Percentiles rank a stretch among this genome's conserved stretches.
Evolutionary conservation across 2,329 filamentous ascomycete species (phyloP).

Genomic region (Aspergillus alliaceus): DNA sequence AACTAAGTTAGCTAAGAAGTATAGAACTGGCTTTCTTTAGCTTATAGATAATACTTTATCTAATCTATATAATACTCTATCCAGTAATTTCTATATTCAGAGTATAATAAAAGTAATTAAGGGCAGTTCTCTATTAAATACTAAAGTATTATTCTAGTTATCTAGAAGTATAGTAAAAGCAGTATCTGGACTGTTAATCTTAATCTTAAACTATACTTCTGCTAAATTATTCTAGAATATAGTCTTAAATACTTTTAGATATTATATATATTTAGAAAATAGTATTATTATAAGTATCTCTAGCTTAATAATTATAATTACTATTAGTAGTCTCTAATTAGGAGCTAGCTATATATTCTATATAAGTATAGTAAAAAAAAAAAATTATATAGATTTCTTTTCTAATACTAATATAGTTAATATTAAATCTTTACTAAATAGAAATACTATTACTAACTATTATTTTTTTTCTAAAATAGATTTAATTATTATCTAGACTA

Average conservation of each 20-base stretch:
- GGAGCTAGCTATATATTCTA: constrained; percentile 9
- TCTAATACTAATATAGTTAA: constrained; percentile 7
- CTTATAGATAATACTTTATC: constrained; percentile 15
- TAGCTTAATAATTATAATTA: constrained; percentile 13
- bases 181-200: constrained; percentile 8
- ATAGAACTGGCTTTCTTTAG: constrained; percentile 14
- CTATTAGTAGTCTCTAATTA: constrained; percentile 11
- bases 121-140: constrained; percentile 10
- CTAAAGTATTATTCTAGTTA: neutral
- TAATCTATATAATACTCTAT: constrained; percentile 20
- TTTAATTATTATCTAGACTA: constrained; percentile 10
- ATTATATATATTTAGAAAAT: constrained; percentile 10
- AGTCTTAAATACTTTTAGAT: constrained; percentile 11
- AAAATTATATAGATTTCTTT: neutral
- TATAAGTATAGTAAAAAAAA: constrained; percentile 9
- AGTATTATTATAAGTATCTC: constrained; percentile 8
- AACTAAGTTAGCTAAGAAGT: constrained; percentile 4
- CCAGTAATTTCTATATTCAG: constrained; percentile 16
- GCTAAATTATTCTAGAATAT: constrained; percentile 12
- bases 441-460: constrained; percentile 12
- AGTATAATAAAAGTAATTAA: constrained; percentile 11
- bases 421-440: constrained; percentile 7
- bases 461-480: constrained; percentile 1
- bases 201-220: constrained; percentile 16
- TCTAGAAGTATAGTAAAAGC: constrained; percentile 3